Percentiles rank a stretch among this genome's conserved stretches.
Evolutionary conservation across 169 alveolate species (phyloP).

Genomic region (Babesia gibsoni): DNA sequence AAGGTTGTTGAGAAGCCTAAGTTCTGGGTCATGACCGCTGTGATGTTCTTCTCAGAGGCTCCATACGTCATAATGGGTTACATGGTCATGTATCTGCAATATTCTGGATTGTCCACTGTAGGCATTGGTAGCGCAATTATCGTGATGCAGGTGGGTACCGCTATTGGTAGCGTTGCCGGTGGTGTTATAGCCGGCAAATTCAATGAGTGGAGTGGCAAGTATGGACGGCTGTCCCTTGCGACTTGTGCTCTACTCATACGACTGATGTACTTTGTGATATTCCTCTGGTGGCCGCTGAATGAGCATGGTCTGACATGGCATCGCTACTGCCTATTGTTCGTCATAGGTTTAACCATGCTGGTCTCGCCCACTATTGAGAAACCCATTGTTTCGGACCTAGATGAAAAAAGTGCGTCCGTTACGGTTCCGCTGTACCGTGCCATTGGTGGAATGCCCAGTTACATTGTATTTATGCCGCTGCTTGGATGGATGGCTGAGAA

Average conservation of each 20-base stretch:
- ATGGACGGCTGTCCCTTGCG: slow-evolving; percentile 86
- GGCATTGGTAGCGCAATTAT: slow-evolving; percentile 77
- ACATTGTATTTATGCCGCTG: slow-evolving; percentile 84
- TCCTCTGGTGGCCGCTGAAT: slow-evolving; percentile 67
- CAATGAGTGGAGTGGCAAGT: slow-evolving; percentile 73
- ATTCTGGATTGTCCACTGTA: slow-evolving; percentile 82
- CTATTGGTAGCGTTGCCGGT: slow-evolving; percentile 87
- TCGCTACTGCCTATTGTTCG: slow-evolving; percentile 63
- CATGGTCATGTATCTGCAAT: slow-evolving; percentile 86
- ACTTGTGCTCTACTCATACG: slow-evolving; percentile 69
- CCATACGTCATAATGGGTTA: slow-evolving; percentile 87
- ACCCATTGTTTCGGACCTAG: slow-evolving; percentile 86
- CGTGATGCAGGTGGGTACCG: slow-evolving; percentile 87
- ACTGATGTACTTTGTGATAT: slow-evolving; percentile 67
- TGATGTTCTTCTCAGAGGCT: slow-evolving; percentile 80
- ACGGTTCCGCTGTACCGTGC: slow-evolving; percentile 80
- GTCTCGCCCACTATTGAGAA: slow-evolving; percentile 88
- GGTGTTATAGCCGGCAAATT: slow-evolving; percentile 79
- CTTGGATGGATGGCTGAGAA: slow-evolving; percentile 84
- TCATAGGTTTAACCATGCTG: slow-evolving; percentile 83
- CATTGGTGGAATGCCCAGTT: slow-evolving; percentile 84
- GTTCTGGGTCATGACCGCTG: slow-evolving; percentile 22
- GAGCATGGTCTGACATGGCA: slow-evolving; percentile 54
- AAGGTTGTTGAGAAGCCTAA: slow-evolving; percentile 27
- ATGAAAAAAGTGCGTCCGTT: slow-evolving; percentile 85